These are phyloP conservation scores for Picocystis sp. DNA, from an alignment of 163 green algal genomes.

Conservation along the genomic window DNA sequence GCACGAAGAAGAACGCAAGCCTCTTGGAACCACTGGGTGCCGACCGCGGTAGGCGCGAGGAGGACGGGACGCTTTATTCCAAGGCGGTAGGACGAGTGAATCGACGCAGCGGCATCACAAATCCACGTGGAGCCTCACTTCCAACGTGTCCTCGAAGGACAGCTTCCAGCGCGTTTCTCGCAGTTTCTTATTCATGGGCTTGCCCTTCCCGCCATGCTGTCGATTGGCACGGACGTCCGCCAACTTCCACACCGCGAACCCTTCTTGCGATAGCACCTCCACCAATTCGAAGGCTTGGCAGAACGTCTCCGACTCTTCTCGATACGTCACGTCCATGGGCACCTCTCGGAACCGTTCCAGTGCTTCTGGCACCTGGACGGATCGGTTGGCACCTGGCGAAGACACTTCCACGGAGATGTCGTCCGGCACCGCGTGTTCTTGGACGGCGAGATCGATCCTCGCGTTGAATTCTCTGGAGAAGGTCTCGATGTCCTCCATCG, in stretches of 20 bases:
- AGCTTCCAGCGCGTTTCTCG: slow-evolving; percentile 17
- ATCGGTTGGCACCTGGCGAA: slow-evolving; percentile 27
- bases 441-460: slow-evolving; percentile 8
- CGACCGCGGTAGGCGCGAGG: too few species aligned
- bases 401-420: slow-evolving; percentile 36
- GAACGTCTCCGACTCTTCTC: slow-evolving; percentile 1
- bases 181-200: slow-evolving; percentile 26
- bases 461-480: slow-evolving; percentile 23
- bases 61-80: too few species aligned
- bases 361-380: slow-evolving; percentile 24
- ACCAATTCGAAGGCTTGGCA: slow-evolving; percentile 8
- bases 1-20: too few species aligned
- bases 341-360: slow-evolving; percentile 28
- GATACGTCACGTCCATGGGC: slow-evolving; percentile 27
- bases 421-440: slow-evolving; percentile 21
- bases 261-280: slow-evolving; percentile 11
- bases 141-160: slow-evolving; percentile 15
- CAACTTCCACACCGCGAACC: slow-evolving; percentile 21
- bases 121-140: slow-evolving; percentile 32
- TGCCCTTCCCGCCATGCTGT: slow-evolving; percentile 24
- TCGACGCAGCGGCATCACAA: slow-evolving; percentile 16
- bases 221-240: slow-evolving; percentile 26
- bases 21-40: too few species aligned
- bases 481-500: slow-evolving; percentile 25
- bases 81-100: too few species aligned